Evolutionary conservation across 75 land plant species (phyloP).

Genomic region (Ceratopteris richardii): DNA sequence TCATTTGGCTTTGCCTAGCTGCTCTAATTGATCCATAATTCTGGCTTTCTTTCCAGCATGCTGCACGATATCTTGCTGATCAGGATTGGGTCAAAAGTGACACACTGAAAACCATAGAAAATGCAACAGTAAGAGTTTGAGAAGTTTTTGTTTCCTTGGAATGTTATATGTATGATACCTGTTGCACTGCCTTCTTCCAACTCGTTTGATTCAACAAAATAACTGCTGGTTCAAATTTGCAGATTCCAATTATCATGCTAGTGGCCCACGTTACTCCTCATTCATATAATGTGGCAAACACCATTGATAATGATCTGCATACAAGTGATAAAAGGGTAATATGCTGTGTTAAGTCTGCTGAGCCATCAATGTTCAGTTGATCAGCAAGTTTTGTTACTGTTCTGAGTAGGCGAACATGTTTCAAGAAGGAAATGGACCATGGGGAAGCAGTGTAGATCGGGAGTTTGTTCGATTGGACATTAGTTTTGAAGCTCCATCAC

Average conservation of each 20-base stretch:
- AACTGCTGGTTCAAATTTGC: neutral
- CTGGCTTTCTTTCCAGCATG: conserved; percentile 65
- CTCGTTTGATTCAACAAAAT: neutral
- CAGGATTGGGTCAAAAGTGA: conserved; percentile 99
- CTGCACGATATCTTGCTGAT: conserved; percentile 92
- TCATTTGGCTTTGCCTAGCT: too few species aligned
- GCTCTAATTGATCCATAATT: too few species aligned
- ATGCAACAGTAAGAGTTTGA: conserved; percentile 62
- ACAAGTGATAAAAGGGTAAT: neutral
- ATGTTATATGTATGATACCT: neutral
- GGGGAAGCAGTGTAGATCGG: conserved; percentile 28
- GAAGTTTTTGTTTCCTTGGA: neutral
- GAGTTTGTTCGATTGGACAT: conserved; percentile 81
- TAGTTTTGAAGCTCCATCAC: conserved; percentile 88
- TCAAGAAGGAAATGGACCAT: conserved; percentile 20
- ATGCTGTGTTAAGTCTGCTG: too few species aligned
- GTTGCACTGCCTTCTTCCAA: neutral
- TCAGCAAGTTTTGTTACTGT: too few species aligned
- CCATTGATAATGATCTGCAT: neutral
- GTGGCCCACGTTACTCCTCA: conserved; percentile 58
- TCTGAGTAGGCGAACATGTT: neutral
- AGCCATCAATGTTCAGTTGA: too few species aligned
- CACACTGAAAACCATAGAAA: conserved; percentile 89
- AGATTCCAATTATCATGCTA: conserved; percentile 96
- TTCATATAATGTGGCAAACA: neutral